These are phyloP conservation scores for Xanthoconium purpureum DNA, from an alignment of 768 basidiomycete species.

Conservation along the genomic window DNA sequence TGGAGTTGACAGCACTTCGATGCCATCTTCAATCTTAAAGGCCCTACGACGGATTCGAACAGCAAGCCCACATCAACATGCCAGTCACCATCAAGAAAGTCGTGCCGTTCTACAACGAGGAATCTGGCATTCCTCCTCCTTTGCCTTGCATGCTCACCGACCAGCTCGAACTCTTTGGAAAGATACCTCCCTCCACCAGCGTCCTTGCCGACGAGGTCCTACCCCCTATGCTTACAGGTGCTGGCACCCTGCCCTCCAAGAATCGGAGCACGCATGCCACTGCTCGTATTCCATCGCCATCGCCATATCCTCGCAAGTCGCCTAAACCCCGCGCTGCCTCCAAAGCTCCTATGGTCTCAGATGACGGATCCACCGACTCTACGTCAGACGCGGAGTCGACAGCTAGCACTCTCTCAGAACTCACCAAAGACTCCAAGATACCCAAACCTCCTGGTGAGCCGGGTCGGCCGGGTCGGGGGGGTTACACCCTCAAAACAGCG, in stretches of 20 bases:
- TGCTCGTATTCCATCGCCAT: background rate
- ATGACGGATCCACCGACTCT: background rate
- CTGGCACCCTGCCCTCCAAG: background rate
- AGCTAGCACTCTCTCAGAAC: background rate
- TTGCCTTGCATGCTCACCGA: background rate
- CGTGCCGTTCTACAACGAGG: background rate
- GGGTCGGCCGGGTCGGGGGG: background rate
- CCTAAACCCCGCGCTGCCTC: background rate
- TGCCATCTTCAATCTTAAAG: no score
- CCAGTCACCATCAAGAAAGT: background rate
- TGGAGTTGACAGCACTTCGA: no score
- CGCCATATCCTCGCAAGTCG: background rate
- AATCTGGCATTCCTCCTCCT: background rate
- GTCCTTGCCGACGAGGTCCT: constrained; percentile 1
- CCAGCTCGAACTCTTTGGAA: background rate
- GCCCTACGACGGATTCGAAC: no score
- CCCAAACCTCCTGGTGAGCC: background rate
- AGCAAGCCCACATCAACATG: no score
- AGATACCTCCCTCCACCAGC: background rate
- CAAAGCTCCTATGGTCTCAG: background rate
- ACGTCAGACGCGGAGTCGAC: background rate
- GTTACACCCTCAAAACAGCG: background rate
- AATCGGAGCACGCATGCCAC: background rate
- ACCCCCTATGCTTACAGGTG: background rate
- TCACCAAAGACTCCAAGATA: background rate